Base-by-base conservation (phyloP, 768 basidiomycete species). In the Phylloporus scabripes region DNA sequence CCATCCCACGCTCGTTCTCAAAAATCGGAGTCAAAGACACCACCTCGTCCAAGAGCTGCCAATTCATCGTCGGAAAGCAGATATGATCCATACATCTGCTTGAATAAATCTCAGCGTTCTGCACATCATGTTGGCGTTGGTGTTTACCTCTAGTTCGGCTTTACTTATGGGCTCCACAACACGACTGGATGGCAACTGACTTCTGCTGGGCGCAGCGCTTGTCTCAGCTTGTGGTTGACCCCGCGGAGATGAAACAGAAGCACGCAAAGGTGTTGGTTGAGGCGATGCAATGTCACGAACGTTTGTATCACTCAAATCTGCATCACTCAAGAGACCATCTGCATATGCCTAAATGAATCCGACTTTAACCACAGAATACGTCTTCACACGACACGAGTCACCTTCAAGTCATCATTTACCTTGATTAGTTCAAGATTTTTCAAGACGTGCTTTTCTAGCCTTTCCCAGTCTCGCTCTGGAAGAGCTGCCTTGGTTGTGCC, bases 391-490 rank as follows among this genome's bases (percentile, higher is more conserved):
- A 21, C n/a, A 41, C 40, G 5, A 45, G 38, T 61, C 33, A 64
- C 63, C 61, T 64, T 45, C 11, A 54, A 40, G 24, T 60, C 41
- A 14, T 50, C 52, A n/a, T 51, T 41, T 10, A 43, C 41, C 23
- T 43, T 21, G 21, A 42, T 40, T n/a, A 48, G 46, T n/a, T 49
- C 21, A 39, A 65, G 53, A 34, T 28, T 41, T 39, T 49, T 46
- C 34, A 55, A 39, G 17, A 46, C 51, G 1, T 52, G 33, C 42
- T 47, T 39, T 45, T 63, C 60, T 17, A 67, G 50, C 26, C 21
- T 34, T 28, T 65, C 68, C 87, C 87, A 92, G 54, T 89, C 77
- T 40, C 74, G 73, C 31, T 90, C 87, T 5, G 61, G 59, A 1
- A 69, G 50, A 15, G 37, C 50, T 0, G 73, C 70, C 45, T 73